These are phyloP conservation scores for Mortierella hygrophila DNA, from an alignment of 192 early-diverging fungal species.

Conservation along the genomic window DNA sequence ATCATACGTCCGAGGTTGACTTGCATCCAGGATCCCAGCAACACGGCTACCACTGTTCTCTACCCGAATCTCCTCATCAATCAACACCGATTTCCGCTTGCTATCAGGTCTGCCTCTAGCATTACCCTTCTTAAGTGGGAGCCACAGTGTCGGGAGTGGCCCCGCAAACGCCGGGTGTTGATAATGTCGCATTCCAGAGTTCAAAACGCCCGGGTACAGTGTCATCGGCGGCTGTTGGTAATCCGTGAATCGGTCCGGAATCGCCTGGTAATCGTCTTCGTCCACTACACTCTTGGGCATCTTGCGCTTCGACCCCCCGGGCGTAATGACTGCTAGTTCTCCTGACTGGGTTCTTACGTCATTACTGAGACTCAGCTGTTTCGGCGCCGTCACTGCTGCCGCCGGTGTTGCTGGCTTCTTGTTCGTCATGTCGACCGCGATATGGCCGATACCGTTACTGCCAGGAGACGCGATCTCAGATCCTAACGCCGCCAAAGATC, in stretches of 20 bases:
- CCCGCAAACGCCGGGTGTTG: conserved; percentile 76
- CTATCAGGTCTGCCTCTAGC: neutral
- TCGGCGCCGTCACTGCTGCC: neutral
- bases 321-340: neutral
- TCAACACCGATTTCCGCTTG: neutral
- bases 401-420: neutral
- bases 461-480: neutral
- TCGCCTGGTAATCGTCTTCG: conserved; percentile 73
- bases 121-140: conserved; percentile 66
- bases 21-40: neutral
- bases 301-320: neutral
- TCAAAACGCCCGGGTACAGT: conserved; percentile 76
- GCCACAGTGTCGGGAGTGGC: conserved; percentile 77
- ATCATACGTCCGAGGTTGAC: conserved; percentile 23
- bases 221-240: conserved; percentile 81
- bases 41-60: neutral
- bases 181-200: conserved; percentile 78
- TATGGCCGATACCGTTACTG: conserved; percentile 2
- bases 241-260: conserved; percentile 76
- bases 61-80: conserved; percentile 8
- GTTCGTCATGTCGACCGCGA: conserved; percentile 10
- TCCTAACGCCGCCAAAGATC: conserved; percentile 1
- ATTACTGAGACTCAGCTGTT: neutral
- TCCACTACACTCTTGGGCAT: conserved; percentile 59
- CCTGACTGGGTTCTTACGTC: neutral